A percentile compares a stretch with the other conserved stretches of the same genome.
Conservation (phyloP, 768 basidiomycete genomes). For the Boletus rufocinnamomeus region DNA sequence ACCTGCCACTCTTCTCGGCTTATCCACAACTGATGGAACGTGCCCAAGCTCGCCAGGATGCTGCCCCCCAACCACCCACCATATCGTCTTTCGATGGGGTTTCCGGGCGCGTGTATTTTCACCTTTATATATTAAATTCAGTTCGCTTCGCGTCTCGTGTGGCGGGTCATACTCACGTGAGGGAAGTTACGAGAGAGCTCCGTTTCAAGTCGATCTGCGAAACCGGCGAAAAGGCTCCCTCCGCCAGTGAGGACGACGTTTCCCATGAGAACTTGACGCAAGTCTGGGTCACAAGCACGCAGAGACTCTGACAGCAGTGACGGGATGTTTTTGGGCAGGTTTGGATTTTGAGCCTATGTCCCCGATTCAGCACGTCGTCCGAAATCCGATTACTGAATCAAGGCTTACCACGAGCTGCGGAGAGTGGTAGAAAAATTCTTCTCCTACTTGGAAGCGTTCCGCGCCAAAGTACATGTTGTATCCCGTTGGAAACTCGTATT, state of each 20-base stretch:
- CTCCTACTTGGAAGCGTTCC: constrained; percentile 83
- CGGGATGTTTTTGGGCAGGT: constrained; percentile 74
- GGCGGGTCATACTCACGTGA: constrained; percentile 56
- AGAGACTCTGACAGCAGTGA: constrained; percentile 77
- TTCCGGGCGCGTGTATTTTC: constrained; percentile 92
- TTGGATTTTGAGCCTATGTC: constrained; percentile 54
- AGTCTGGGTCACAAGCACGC: constrained; percentile 85
- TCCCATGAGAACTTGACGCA: constrained; percentile 85
- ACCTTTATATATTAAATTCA: constrained; percentile 50
- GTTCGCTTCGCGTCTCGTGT: background rate
- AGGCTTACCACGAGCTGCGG: constrained; percentile 50
- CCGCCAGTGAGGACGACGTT: constrained; percentile 98
- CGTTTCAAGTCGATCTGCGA: constrained; percentile 76
- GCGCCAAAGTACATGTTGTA: constrained; percentile 80
- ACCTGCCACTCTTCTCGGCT: constrained; percentile 93
- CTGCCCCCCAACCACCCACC: constrained; percentile 96
- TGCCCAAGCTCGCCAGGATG: constrained; percentile 91
- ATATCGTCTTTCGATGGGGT: constrained; percentile 85
- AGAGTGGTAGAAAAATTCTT: constrained; percentile 84
- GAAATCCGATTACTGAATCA: background rate
- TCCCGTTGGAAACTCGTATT: constrained; percentile 96
- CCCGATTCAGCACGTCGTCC: constrained; percentile 10
- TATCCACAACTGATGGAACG: constrained; percentile 98
- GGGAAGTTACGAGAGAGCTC: constrained; percentile 78
- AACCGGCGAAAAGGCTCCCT: constrained; percentile 82